These are phyloP conservation scores for Saccharomyces uvarum DNA, from an alignment of 1,139 yeast species.

Conservation along the genomic window DNA sequence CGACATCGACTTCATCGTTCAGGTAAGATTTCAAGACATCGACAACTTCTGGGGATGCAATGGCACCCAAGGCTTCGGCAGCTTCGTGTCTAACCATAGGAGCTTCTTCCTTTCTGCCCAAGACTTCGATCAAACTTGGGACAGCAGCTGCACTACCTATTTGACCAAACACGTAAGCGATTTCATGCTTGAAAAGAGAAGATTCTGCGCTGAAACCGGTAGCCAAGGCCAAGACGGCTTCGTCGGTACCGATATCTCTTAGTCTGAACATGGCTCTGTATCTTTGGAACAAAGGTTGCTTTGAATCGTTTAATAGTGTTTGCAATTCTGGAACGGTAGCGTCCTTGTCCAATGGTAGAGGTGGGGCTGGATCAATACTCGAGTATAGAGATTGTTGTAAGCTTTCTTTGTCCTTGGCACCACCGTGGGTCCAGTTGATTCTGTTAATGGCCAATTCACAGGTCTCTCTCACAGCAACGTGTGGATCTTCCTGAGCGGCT, in stretches of 20 bases:
- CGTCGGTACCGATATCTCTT: slow-evolving; percentile 88
- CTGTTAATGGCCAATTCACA: slow-evolving; percentile 95
- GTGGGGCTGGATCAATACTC: slow-evolving; percentile 97
- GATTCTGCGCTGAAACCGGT: slow-evolving; percentile 83
- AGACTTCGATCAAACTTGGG: slow-evolving; percentile 75
- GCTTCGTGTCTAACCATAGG: slow-evolving; percentile 99
- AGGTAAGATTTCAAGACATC: slow-evolving; percentile 77
- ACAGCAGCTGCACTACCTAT: slow-evolving; percentile 89
- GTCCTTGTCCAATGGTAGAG: slow-evolving; percentile 60
- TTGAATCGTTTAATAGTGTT: slow-evolving; percentile 64
- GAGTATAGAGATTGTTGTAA: slow-evolving; percentile 72
- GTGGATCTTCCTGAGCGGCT: slow-evolving; percentile 64
- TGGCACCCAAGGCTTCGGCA: slow-evolving; percentile 95
- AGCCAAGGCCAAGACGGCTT: slow-evolving; percentile 87
- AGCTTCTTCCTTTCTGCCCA: slow-evolving; percentile 71
- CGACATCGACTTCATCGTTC: slow-evolving; percentile 78
- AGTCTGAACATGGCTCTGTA: slow-evolving; percentile 98
- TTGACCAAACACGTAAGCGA: slow-evolving; percentile 97
- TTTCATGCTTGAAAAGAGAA: slow-evolving; percentile 93
- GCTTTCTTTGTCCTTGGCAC: slow-evolving; percentile 50
- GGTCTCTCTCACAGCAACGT: slow-evolving; percentile 87
- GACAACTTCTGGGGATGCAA: slow-evolving; percentile 92
- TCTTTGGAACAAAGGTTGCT: slow-evolving; percentile 77
- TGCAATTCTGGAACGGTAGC: slow-evolving; percentile 57
- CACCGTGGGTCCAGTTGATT: slow-evolving; percentile 85